Evolutionary conservation across 2,329 filamentous ascomycete species (phyloP).

Genomic region (Boeremia lycopersici): DNA sequence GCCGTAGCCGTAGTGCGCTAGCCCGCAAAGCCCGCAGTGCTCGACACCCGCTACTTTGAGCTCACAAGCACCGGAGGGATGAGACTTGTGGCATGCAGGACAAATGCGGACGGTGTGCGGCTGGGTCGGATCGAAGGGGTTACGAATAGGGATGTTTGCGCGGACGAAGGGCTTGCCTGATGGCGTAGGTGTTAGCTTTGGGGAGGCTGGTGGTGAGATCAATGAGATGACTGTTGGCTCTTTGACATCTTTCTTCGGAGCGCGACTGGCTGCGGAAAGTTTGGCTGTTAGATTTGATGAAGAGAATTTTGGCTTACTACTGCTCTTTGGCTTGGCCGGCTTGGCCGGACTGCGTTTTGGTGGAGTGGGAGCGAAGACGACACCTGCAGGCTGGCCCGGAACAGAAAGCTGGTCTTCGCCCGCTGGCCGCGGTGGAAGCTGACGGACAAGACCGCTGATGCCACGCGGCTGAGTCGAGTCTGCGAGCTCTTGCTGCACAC

Average conservation of each 20-base stretch:
- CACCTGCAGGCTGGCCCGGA: neutral
- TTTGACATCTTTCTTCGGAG: constrained; percentile 2
- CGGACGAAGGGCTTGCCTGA: constrained; percentile 45
- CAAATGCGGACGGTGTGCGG: constrained; percentile 48
- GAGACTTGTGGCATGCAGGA: constrained; percentile 59
- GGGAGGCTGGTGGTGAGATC: constrained; percentile 1
- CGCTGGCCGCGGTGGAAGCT: neutral
- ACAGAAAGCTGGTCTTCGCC: neutral
- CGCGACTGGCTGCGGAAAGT: neutral
- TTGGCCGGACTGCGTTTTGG: neutral
- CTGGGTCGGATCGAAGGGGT: constrained; percentile 30
- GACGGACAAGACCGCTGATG: neutral
- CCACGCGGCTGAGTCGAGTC: neutral
- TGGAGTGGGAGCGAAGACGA: neutral
- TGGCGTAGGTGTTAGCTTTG: constrained; percentile 17
- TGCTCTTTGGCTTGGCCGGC: neutral
- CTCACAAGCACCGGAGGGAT: constrained; percentile 64
- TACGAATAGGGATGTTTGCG: constrained; percentile 35
- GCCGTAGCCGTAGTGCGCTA: constrained; percentile 65
- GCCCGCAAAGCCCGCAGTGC: constrained; percentile 66
- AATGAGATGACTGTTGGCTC: constrained; percentile 4
- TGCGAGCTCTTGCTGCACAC: constrained; percentile 10
- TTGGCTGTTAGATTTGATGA: neutral
- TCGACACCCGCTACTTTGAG: constrained; percentile 65
- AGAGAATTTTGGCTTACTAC: constrained; percentile 9